Conservation (phyloP, 1,139 yeast genomes). For the Candida freyschussii region DNA sequence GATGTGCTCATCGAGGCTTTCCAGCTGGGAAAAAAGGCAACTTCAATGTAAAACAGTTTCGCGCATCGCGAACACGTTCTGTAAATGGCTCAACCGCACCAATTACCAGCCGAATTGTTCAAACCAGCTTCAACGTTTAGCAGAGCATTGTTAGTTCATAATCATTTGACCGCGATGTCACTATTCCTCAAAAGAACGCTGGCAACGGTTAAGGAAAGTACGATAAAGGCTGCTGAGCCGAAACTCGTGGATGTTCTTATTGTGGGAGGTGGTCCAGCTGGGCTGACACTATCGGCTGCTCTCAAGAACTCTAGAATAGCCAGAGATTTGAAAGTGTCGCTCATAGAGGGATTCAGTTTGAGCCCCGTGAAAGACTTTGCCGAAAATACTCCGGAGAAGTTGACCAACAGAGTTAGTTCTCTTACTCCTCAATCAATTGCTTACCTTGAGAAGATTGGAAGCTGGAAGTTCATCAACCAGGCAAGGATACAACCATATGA, state of each 20-base stretch:
- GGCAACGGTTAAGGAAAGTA: slow-evolving; percentile 25
- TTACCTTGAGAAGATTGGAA: slow-evolving; percentile 65
- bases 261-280: slow-evolving; percentile 98
- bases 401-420: slow-evolving; percentile 79
- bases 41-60: no score
- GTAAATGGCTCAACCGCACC: no score
- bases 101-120: no score
- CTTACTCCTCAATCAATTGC: slow-evolving; percentile 76
- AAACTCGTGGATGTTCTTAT: slow-evolving; percentile 61
- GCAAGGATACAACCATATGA: slow-evolving; percentile 78
- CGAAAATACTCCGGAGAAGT: slow-evolving; percentile 49
- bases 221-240: slow-evolving; percentile 5
- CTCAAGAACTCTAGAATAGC: slow-evolving; percentile 62
- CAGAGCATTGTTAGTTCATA: no score
- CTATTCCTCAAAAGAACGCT: slow-evolving; percentile 27
- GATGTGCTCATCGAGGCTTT: no score
- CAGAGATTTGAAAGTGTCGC: slow-evolving; percentile 52
- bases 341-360: slow-evolving; percentile 70
- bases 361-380: slow-evolving; percentile 48
- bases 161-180: slow-evolving; percentile 16
- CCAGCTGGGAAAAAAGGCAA: no score
- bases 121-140: no score
- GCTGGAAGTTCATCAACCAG: slow-evolving; percentile 63
- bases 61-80: no score
- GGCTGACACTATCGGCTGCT: slow-evolving; percentile 80